Percentiles rank a stretch among this genome's conserved stretches.
phyloP scores from a whole-genome alignment of 2,329 filamentous ascomycete genomes.

The Claviceps maximensis region DNA sequence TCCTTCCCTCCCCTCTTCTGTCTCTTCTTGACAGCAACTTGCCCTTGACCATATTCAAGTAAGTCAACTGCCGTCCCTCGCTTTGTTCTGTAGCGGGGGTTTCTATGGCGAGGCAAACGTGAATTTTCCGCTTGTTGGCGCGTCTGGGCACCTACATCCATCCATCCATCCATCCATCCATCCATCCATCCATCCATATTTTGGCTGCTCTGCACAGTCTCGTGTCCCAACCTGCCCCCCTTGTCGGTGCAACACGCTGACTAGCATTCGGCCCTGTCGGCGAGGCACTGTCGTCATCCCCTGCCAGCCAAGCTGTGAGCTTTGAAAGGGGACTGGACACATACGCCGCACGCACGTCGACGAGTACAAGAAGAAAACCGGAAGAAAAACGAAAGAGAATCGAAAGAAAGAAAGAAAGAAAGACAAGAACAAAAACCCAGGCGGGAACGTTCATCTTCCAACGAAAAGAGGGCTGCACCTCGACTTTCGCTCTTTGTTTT shows the following conservation, averaged over 20 bases:
- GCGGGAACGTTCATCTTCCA: background rate
- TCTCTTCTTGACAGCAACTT: background rate
- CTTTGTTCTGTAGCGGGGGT: background rate
- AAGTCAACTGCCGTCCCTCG: background rate
- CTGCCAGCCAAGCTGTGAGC: background rate
- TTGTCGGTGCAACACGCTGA: conserved; percentile 1
- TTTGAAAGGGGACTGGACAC: background rate
- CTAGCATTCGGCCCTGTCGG: conserved; percentile 2
- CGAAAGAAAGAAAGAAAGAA: background rate
- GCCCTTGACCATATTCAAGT: background rate
- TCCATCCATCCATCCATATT: too few relatives aligned
- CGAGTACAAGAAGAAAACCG: background rate
- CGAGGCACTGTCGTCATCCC: conserved; percentile 5
- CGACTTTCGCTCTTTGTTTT: background rate
- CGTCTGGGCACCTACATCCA: background rate
- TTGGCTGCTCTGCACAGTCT: background rate
- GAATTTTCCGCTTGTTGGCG: conserved; percentile 1
- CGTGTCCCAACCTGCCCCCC: background rate
- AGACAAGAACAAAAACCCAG: background rate
- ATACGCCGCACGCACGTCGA: background rate
- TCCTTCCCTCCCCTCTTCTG: background rate
- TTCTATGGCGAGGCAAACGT: background rate
- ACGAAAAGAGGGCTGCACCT: background rate
- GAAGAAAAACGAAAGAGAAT: background rate
- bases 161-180: too few relatives aligned